Evolutionary conservation across 768 basidiomycete genomes (phyloP), one percentile per base, ranked within the genome.

Genomic region (Piloderma croceum): DNA sequence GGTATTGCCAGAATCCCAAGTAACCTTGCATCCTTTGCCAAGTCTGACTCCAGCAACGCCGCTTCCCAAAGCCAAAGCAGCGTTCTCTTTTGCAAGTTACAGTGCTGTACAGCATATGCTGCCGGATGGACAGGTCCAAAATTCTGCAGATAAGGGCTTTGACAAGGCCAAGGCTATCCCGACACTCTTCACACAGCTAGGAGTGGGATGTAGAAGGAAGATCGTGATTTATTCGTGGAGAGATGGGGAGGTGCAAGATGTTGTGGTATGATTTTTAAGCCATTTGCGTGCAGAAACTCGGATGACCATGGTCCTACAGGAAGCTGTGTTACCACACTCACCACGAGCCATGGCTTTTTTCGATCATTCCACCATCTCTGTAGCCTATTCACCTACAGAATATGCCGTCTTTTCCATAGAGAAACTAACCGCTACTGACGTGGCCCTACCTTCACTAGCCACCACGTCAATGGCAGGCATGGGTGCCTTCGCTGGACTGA

Each of bases 171-270:
- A 69, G 21, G 65, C 74, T 7, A 79, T 84, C 23, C 81, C 87
- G 24, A 73, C 71, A 3, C 60, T 82, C 18, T 67, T 88, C n/a
- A 90, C 90, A 1, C 72, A 74, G 41, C 71, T 99, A 12, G 70
- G 89, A 10, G 72, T 96, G 4, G 94, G 92, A 20, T 96, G 93
- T 57, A 67, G 85, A 46, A 74, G 90, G 47, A 90, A 82, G 57
- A 77, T 88, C 6, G 81, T 92, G 1, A 64, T 96, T 12, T 91
- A 92, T 57, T 74, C 77, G 6, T 93, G 91, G 85, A 81, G 74
- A 46, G 89, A 92, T 51, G 86, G 89, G 13, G 83, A 90, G 43
- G 71, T 80, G 19, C 80, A 88, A 47, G 81, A 79, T 31, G 59
- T 70, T 36, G 81, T 79, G 67, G 88, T 89, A 50, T 39, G 71